phyloP scores from a whole-genome alignment of 306 rosid species.

The Lathyrus aphaca region DNA sequence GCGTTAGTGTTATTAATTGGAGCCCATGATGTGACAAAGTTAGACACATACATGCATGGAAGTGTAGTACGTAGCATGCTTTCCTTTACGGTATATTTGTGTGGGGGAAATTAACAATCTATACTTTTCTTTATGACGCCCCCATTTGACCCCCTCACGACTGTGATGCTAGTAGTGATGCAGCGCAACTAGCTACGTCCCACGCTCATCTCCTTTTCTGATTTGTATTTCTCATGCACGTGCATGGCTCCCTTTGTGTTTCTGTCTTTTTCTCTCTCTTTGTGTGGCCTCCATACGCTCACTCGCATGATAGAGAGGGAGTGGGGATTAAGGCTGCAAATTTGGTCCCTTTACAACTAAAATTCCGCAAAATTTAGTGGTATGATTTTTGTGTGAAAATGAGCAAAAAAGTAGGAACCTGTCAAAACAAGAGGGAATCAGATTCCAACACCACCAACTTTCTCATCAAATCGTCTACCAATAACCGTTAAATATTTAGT shows the following conservation, averaged over 20 bases:
- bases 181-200: conserved; percentile 35
- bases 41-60: no score
- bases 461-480: conserved; percentile 35
- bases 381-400: conserved; percentile 53
- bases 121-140: conserved; percentile 43
- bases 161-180: conserved; percentile 23
- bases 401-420: conserved; percentile 53
- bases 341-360: conserved; percentile 53
- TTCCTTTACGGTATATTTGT: neutral
- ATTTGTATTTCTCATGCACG: conserved; percentile 57
- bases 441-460: conserved; percentile 56
- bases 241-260: conserved; percentile 46
- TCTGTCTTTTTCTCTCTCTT: neutral
- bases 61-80: neutral
- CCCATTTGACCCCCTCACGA: conserved; percentile 26
- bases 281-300: conserved; percentile 35
- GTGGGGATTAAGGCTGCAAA: conserved; percentile 59
- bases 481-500: neutral
- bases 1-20: no score
- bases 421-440: conserved; percentile 47
- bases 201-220: conserved; percentile 37
- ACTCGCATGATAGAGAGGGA: neutral
- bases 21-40: no score
- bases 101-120: neutral
- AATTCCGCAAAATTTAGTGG: conserved; percentile 43